A percentile compares a stretch with the other conserved stretches of the same genome.
These are phyloP conservation scores for Beauveria medogensis DNA, from an alignment of 2,329 filamentous ascomycete species.

Conservation along the genomic window DNA sequence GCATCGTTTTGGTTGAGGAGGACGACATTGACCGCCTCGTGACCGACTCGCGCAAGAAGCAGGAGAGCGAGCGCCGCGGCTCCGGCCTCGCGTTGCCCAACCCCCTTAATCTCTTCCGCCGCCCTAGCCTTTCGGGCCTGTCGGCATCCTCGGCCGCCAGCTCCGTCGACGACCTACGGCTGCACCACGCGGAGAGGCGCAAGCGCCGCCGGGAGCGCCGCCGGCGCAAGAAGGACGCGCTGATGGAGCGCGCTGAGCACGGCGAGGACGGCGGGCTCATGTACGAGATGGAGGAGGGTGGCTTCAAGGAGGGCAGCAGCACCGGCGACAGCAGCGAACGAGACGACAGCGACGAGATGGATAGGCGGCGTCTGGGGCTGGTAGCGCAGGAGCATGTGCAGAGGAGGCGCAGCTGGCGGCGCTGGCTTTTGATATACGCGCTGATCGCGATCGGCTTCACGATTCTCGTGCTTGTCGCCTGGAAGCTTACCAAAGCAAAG, in stretches of 20 bases:
- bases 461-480: constrained; percentile 48
- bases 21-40: constrained; percentile 60
- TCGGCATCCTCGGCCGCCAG: constrained; percentile 28
- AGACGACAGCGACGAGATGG: constrained; percentile 50
- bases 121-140: constrained; percentile 26
- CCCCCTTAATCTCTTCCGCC: constrained; percentile 37
- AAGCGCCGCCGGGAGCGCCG: constrained; percentile 38
- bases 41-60: constrained; percentile 40
- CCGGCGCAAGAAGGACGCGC: constrained; percentile 43
- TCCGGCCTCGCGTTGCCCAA: constrained; percentile 44
- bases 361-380: constrained; percentile 44
- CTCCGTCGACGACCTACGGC: constrained; percentile 38
- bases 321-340: constrained; percentile 56
- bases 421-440: constrained; percentile 45
- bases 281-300: constrained; percentile 86
- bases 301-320: constrained; percentile 56
- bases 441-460: constrained; percentile 46
- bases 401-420: constrained; percentile 45
- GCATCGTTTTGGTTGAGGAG: constrained; percentile 65
- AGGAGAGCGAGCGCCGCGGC: constrained; percentile 42
- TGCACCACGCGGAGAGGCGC: constrained; percentile 35
- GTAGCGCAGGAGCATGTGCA: constrained; percentile 38
- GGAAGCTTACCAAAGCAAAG: constrained; percentile 47
- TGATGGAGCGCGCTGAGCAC: constrained; percentile 44
- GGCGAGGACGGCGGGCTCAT: constrained; percentile 70